phyloP scores from a whole-genome alignment of 2,329 filamentous ascomycete genomes.

The Talaromyces sp. region DNA sequence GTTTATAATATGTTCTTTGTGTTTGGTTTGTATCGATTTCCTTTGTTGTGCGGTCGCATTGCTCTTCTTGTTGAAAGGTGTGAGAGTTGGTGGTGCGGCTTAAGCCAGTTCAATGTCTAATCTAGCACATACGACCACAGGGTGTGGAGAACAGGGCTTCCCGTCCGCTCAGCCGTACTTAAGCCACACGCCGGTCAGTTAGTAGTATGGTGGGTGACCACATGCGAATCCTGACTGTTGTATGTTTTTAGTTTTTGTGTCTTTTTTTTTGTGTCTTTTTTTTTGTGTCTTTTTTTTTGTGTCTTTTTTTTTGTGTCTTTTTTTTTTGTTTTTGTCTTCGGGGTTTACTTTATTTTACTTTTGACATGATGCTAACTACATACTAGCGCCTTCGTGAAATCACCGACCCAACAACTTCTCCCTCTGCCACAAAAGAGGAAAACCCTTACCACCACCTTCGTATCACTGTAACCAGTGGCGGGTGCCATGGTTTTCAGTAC shows the following conservation, averaged over 20 bases:
- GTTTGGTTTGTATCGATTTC: neutral
- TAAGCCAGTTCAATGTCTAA: slow-evolving; percentile 8
- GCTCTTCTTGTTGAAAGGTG: neutral
- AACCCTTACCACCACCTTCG: slow-evolving; percentile 86
- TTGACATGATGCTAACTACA: slow-evolving; percentile 25
- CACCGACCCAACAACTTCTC: slow-evolving; percentile 55
- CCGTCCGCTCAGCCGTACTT: slow-evolving; percentile 52
- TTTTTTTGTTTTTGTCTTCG: slow-evolving; percentile 1
- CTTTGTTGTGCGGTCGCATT: neutral
- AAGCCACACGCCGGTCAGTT: slow-evolving; percentile 50
- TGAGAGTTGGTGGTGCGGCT: slow-evolving; percentile 6
- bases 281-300: slow-evolving; percentile 28
- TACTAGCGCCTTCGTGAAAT: slow-evolving; percentile 71
- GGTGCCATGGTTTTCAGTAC: slow-evolving; percentile 98
- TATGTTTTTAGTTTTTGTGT: slow-evolving; percentile 36
- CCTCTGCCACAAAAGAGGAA: slow-evolving; percentile 38
- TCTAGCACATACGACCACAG: slow-evolving; percentile 47
- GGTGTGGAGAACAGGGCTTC: slow-evolving; percentile 52
- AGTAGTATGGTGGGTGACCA: slow-evolving; percentile 53
- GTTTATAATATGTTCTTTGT: slow-evolving; percentile 25
- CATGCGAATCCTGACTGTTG: slow-evolving; percentile 50
- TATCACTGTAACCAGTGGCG: slow-evolving; percentile 87
- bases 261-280: neutral
- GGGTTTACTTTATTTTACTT: no score
- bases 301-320: slow-evolving; percentile 1